Evolutionary conservation across 179 eudicot species (phyloP), one percentile per base, ranked within the genome.

Genomic region (Actinidia polygama): DNA sequence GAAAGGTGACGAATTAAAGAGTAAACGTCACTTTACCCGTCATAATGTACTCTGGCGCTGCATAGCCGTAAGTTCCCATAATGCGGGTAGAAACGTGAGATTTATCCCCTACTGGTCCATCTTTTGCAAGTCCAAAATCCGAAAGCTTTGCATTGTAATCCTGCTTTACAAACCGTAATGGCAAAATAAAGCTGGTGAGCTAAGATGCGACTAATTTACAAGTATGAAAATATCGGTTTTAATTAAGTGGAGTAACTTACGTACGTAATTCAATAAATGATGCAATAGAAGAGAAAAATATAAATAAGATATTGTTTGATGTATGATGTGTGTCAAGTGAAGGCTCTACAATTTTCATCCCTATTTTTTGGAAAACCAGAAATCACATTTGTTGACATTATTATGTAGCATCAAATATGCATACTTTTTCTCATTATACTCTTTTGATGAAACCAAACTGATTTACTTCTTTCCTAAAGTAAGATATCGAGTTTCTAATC

Each of bases 41-140:
- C 96, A 93, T 91, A 77, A 95, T 95, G 70, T 95, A 95, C 87
- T 95, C 98, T 0, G 96, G 98, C 46, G 98, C 98, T 54, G 98
- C 98, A 83, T 95, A 95, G 0, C 98, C 98, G 49, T 95, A 92
- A 18, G 98, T 95, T 77, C 98, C 98, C 98, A 95, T 95, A 78
- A 95, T 92, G 70, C 98, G 97, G 64, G 98, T 95, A 24, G 98
- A 95, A 57, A 95, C 98, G 80, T 95, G 96, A 67, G 97, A 93
- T 82, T 94, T 92, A 79, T 93, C 98, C 7, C 97, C 98, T 11
- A 94, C 98, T 12, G 98, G 98, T 62, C 98, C 98, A 83, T 95
- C 98, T 79, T 95, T 95, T 18, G 98, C 98, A 4, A 95, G 93
- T 67, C 98, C 97, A 79, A 95, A 95, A 79, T 95, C 98, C 4